phyloP scores from a whole-genome alignment of 805 yeast genomes.

The Zygosaccharomyces bailii region DNA sequence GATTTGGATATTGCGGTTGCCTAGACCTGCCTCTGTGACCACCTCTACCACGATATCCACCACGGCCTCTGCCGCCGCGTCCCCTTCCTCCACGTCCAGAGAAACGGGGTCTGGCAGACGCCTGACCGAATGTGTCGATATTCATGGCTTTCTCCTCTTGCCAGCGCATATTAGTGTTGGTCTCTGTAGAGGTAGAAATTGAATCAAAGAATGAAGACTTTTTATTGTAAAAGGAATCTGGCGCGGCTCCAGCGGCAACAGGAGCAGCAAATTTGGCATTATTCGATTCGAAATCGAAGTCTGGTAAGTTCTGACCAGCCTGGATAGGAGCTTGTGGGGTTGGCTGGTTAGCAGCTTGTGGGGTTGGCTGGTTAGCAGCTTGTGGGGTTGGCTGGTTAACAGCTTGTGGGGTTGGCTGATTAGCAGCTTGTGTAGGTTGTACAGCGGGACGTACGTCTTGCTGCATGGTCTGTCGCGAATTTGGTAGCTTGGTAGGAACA shows the following conservation, averaged over 20 bases:
- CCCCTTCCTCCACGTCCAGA: conserved; percentile 45
- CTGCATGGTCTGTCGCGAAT: too few relatives aligned
- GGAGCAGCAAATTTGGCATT: conserved; percentile 64
- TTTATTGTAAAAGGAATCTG: conserved; percentile 59
- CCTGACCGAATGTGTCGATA: conserved; percentile 80
- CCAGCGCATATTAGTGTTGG: conserved; percentile 54
- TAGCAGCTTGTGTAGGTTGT: background rate
- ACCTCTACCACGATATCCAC: conserved; percentile 39
- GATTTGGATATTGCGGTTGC: conserved; percentile 22
- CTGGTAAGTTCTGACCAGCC: conserved; percentile 27
- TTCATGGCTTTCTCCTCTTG: conserved; percentile 69
- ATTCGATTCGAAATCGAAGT: conserved; percentile 71
- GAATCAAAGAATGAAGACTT: conserved; percentile 85
- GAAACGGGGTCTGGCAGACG: conserved; percentile 45
- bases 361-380: conserved; percentile 1
- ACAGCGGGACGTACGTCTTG: too few relatives aligned
- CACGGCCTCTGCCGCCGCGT: conserved; percentile 52
- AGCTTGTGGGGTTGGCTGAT: background rate
- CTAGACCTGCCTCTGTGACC: conserved; percentile 28
- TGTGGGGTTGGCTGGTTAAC: conserved; percentile 2
- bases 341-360: background rate
- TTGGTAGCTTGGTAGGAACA: too few relatives aligned
- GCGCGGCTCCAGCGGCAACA: conserved; percentile 8
- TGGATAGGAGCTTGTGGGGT: background rate
- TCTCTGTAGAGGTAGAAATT: conserved; percentile 65